Evolutionary conservation across 257 asterid genomes (phyloP), one percentile per base, ranked within the genome.

Genomic region (Coffea eugenioides): DNA sequence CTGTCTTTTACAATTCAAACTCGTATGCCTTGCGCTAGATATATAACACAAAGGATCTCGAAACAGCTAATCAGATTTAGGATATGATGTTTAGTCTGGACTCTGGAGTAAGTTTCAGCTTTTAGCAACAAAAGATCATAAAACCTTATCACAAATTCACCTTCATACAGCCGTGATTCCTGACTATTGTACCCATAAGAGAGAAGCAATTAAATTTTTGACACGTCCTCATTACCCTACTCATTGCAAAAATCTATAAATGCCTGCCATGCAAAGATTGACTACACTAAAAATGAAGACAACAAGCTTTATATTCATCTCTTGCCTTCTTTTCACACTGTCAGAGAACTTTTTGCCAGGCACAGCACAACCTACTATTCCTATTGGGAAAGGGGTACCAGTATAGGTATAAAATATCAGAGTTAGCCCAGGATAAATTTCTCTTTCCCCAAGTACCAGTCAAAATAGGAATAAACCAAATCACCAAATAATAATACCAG

Each of bases 361-460:
- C 76, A 12, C 61, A 25, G 61, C 76, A n/a, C 76, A 71, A 39
- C 34, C 34, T 31, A 48, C n/a, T 71, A n/a, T n/a, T n/a, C n/a
- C n/a, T n/a, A n/a, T n/a, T n/a, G n/a, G n/a, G n/a, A n/a, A n/a
- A n/a, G n/a, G n/a, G n/a, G n/a, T n/a, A n/a, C n/a, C n/a, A n/a
- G n/a, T n/a, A n/a, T n/a, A n/a, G n/a, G n/a, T n/a, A n/a, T n/a
- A n/a, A n/a, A n/a, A n/a, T n/a, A n/a, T n/a, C n/a, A n/a, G n/a
- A n/a, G n/a, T n/a, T n/a, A n/a, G n/a, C n/a, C n/a, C n/a, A n/a
- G n/a, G n/a, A n/a, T n/a, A n/a, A n/a, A n/a, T n/a, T n/a, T n/a
- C n/a, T n/a, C n/a, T n/a, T n/a, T n/a, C n/a, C n/a, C n/a, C n/a
- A n/a, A n/a, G n/a, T n/a, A n/a, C n/a, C n/a, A n/a, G n/a, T n/a